Evolutionary conservation across 371 early-diverging fungal species (phyloP).

Genomic region (Chytridiales sp.): DNA sequence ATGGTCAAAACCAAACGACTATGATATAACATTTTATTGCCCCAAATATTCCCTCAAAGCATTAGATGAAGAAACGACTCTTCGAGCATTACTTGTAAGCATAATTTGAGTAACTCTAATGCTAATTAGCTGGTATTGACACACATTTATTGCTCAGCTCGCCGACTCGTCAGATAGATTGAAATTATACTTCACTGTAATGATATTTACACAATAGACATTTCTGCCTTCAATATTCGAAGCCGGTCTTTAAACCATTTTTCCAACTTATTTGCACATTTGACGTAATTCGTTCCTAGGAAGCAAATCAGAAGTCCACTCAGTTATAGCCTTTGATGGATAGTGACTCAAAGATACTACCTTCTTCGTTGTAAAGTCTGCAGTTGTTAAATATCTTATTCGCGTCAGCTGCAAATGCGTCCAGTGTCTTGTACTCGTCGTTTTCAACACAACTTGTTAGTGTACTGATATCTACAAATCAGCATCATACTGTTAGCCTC

Average conservation of each 20-base stretch:
- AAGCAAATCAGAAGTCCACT: conserved; percentile 1
- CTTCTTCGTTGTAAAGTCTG: conserved; percentile 76
- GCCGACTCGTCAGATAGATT: no score
- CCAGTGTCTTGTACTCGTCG: conserved; percentile 69
- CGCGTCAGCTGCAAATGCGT: conserved; percentile 75
- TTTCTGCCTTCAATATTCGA: conserved; percentile 32
- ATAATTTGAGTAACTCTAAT: no score
- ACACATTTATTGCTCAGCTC: no score
- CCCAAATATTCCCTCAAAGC: no score
- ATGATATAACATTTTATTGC: no score
- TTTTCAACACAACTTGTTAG: conserved; percentile 72
- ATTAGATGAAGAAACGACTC: no score
- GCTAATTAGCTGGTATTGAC: no score
- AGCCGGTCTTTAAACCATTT: conserved; percentile 65
- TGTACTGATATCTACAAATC: conserved; percentile 71
- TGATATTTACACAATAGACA: conserved; percentile 14
- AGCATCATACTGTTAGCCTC: neutral
- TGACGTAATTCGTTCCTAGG: conserved; percentile 42
- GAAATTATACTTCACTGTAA: no score
- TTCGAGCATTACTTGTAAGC: no score
- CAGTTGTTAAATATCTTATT: conserved; percentile 86
- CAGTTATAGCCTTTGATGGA: neutral
- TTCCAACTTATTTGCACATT: conserved; percentile 73
- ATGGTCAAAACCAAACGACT: no score
- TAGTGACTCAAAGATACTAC: conserved; percentile 26